These are phyloP conservation scores for Didymella sp. DNA, from an alignment of 2,329 filamentous ascomycete genomes.

Conservation along the genomic window DNA sequence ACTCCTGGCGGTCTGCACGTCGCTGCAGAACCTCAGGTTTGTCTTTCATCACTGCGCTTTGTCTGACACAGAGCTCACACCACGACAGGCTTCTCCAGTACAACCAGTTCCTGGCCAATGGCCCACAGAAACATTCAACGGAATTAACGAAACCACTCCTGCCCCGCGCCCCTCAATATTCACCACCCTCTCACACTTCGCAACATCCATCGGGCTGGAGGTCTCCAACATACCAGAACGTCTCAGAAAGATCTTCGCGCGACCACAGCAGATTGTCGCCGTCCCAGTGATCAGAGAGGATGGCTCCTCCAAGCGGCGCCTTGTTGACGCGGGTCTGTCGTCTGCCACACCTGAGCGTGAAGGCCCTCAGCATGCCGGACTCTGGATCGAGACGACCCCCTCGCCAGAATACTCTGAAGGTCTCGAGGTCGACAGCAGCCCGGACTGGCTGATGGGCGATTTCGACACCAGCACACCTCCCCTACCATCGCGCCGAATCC, in stretches of 20 bases:
- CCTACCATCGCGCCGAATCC: background rate
- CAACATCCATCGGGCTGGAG: slow-evolving; percentile 17
- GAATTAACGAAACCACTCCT: background rate
- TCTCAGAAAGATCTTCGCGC: slow-evolving; percentile 21
- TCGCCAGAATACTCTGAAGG: background rate
- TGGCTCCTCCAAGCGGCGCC: slow-evolving; percentile 41
- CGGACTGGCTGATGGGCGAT: slow-evolving; percentile 30
- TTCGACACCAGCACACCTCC: slow-evolving; percentile 23
- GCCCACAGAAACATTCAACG: slow-evolving; percentile 13
- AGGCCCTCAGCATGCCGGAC: background rate
- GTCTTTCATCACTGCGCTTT: slow-evolving; percentile 18
- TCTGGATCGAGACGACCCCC: background rate
- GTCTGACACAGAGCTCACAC: slow-evolving; percentile 24
- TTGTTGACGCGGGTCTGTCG: slow-evolving; percentile 35
- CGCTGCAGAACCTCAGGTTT: slow-evolving; percentile 30
- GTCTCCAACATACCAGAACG: slow-evolving; percentile 24
- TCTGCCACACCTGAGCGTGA: slow-evolving; percentile 21
- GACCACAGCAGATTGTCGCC: slow-evolving; percentile 30
- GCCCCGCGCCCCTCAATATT: slow-evolving; percentile 16
- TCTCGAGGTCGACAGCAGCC: slow-evolving; percentile 15
- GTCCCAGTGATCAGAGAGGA: slow-evolving; percentile 28
- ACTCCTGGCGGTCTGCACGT: slow-evolving; percentile 21
- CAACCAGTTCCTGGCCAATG: slow-evolving; percentile 27
- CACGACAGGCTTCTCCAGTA: slow-evolving; percentile 19
- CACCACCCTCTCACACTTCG: slow-evolving; percentile 26